A percentile compares a stretch with the other conserved stretches of the same genome.
These are phyloP conservation scores for Microstegium vimineum DNA, from an alignment of 176 grass and related monocot genomes.

Conservation along the genomic window DNA sequence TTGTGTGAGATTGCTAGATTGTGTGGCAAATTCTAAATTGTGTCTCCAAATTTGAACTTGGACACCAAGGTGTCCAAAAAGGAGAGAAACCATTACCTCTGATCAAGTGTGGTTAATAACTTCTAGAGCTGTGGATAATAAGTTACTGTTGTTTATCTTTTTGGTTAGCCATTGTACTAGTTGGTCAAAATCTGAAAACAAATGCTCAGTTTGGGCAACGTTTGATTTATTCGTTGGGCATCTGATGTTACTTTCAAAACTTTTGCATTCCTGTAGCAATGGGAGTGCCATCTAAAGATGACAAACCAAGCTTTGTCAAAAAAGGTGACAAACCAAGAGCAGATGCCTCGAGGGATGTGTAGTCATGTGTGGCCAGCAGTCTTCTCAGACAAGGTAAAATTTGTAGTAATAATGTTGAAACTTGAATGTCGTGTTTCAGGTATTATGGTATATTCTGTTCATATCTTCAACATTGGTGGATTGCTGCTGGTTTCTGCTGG, in stretches of 20 bases:
- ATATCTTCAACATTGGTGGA: background rate
- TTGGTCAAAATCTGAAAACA: background rate
- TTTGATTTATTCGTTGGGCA: too few relatives aligned
- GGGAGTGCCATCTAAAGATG: background rate
- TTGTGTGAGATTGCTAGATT: too few relatives aligned
- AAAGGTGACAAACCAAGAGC: too few relatives aligned
- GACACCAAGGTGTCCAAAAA: too few relatives aligned
- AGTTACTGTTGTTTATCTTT: too few relatives aligned
- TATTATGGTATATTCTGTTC: background rate
- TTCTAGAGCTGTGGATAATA: too few relatives aligned
- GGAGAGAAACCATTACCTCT: too few relatives aligned
- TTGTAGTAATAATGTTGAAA: background rate
- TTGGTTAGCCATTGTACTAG: too few relatives aligned
- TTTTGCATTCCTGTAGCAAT: background rate
- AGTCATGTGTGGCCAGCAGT: background rate
- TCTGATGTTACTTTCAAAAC: background rate
- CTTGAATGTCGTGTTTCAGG: background rate
- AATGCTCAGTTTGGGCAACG: background rate
- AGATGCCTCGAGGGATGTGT: background rate
- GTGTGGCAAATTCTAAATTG: too few relatives aligned
- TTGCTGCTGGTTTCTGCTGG: background rate
- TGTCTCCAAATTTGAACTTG: too few relatives aligned
- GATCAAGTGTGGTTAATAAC: too few relatives aligned
- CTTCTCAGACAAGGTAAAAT: background rate
- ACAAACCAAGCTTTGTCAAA: too few relatives aligned